Evolutionary conservation across 768 basidiomycete species (phyloP).

Genomic region (Piloderma croceum): DNA sequence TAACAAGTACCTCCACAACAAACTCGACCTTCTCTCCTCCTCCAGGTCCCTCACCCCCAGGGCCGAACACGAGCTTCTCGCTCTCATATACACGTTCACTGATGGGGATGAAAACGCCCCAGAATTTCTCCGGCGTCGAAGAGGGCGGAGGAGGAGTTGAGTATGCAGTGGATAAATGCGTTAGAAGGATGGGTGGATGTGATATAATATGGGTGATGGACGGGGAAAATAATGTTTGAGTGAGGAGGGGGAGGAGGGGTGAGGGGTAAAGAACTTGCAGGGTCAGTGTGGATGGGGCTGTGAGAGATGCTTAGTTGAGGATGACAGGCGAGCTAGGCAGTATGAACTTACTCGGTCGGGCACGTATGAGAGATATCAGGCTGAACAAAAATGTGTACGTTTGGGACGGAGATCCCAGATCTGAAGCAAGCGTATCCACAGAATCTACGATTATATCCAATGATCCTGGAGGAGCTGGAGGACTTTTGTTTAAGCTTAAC

Average conservation of each 20-base stretch:
- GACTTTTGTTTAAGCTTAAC: slow-evolving; percentile 1
- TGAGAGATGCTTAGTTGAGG: background rate
- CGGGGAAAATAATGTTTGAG: slow-evolving; percentile 58
- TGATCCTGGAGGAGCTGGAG: slow-evolving; percentile 39
- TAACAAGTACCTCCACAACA: slow-evolving; percentile 56
- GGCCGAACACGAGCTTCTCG: slow-evolving; percentile 55
- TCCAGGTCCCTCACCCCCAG: slow-evolving; percentile 46
- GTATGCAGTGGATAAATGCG: slow-evolving; percentile 64
- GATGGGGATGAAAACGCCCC: slow-evolving; percentile 68
- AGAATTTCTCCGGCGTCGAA: slow-evolving; percentile 66
- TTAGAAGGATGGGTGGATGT: slow-evolving; percentile 66
- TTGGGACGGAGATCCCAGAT: slow-evolving; percentile 49
- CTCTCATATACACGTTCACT: slow-evolving; percentile 56
- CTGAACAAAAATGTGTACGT: slow-evolving; percentile 48
- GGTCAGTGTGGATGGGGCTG: slow-evolving; percentile 54
- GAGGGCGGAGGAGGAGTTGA: slow-evolving; percentile 65
- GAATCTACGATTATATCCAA: slow-evolving; percentile 69
- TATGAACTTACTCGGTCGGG: slow-evolving; percentile 40
- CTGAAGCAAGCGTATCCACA: slow-evolving; percentile 56
- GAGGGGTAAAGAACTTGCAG: slow-evolving; percentile 50
- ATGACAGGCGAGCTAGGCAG: slow-evolving; percentile 3
- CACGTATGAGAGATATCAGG: slow-evolving; percentile 39
- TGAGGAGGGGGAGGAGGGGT: slow-evolving; percentile 48
- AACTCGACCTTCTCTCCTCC: slow-evolving; percentile 39
- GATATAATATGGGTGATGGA: slow-evolving; percentile 59